phyloP scores from a whole-genome alignment of 2,329 filamentous ascomycete species.

The Claviceps cyperi region DNA sequence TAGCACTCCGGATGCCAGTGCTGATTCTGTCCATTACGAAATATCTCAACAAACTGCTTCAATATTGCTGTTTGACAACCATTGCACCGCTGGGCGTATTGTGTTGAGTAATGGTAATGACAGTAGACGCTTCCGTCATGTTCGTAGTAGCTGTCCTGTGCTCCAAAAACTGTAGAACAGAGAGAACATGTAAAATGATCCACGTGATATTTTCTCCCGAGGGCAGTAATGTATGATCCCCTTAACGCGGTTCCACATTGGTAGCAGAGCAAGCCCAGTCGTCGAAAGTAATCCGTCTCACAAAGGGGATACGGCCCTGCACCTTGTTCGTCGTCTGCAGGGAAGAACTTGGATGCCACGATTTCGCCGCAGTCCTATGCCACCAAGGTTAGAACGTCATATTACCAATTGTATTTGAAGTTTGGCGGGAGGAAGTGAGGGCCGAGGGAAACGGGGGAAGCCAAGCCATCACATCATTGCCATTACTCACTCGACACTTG shows the following conservation, averaged over 20 bases:
- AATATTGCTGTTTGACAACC: constrained; percentile 94
- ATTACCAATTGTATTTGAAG: too few relatives aligned
- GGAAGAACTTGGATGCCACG: constrained; percentile 97
- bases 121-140: constrained; percentile 94
- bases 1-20: constrained; percentile 99
- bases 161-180: constrained; percentile 94
- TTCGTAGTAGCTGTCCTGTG: constrained; percentile 97
- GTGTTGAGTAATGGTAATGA: constrained; percentile 97
- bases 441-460: background rate
- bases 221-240: constrained; percentile 93
- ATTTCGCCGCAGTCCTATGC: constrained; percentile 86
- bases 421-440: too few relatives aligned
- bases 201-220: constrained; percentile 97
- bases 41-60: constrained; percentile 98
- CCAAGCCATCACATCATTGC: background rate
- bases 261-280: constrained; percentile 79
- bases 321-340: constrained; percentile 79
- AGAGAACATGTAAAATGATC: constrained; percentile 98
- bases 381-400: constrained; percentile 5
- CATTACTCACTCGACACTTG: constrained; percentile 66
- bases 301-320: constrained; percentile 84
- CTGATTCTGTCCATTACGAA: constrained; percentile 92
- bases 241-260: constrained; percentile 85
- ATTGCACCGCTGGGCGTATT: constrained; percentile 90
- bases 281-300: constrained; percentile 93